Conservation (phyloP, 306 rosid species). For the Senna siamea region DNA sequence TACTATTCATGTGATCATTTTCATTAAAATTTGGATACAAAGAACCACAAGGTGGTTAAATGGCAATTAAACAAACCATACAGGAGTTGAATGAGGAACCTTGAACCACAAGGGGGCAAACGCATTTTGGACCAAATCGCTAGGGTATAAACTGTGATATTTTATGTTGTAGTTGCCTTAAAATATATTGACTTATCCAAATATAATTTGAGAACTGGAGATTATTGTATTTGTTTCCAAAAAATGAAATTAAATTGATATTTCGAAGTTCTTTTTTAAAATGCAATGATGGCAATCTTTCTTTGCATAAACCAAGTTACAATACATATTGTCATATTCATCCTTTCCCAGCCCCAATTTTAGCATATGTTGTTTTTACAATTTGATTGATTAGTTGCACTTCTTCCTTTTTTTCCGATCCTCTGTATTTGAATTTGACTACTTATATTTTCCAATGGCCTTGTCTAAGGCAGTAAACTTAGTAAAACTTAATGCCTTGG, state of each 20-base stretch:
- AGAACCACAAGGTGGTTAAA: too few relatives aligned
- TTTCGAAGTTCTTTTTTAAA: neutral
- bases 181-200: conserved; percentile 10
- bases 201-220: conserved; percentile 5
- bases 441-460: conserved; percentile 14
- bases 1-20: too few relatives aligned
- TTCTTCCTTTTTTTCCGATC: conserved; percentile 1
- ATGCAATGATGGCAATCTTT: neutral
- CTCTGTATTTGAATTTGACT: neutral
- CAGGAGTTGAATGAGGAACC: too few relatives aligned
- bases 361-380: neutral
- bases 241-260: conserved; percentile 21
- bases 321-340: neutral
- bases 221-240: neutral
- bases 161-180: neutral
- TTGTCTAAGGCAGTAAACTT: neutral
- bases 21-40: too few relatives aligned
- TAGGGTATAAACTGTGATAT: too few relatives aligned
- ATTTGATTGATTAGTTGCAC: neutral
- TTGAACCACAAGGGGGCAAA: too few relatives aligned
- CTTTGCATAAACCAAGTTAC: conserved; percentile 18
- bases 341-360: neutral
- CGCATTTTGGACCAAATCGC: too few relatives aligned
- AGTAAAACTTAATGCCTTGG: neutral
- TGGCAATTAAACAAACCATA: too few relatives aligned